Percentiles rank a stretch among this genome's conserved stretches.
phyloP scores from a whole-genome alignment of 176 grass and related monocot species.

The Puya raimondii region DNA sequence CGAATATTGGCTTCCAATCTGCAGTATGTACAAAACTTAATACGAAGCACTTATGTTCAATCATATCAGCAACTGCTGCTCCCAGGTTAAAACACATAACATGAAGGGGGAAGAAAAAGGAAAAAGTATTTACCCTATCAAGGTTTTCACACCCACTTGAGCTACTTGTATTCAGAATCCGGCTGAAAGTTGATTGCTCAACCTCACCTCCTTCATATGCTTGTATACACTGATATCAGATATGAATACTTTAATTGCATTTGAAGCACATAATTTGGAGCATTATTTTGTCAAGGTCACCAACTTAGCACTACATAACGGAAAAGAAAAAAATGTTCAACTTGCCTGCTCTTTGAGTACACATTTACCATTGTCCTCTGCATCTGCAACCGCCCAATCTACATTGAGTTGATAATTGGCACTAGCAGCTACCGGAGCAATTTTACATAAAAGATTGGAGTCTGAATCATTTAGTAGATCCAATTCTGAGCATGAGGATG shows the following conservation, averaged over 20 bases:
- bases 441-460: constrained; percentile 28
- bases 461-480: constrained; percentile 38
- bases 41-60: not conserved
- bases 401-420: constrained; percentile 27
- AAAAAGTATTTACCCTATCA: constrained; percentile 37
- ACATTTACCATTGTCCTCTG: constrained; percentile 31
- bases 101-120: no score
- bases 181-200: constrained; percentile 31
- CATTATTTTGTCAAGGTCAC: not conserved
- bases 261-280: not conserved
- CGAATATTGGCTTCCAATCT: constrained; percentile 45
- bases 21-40: constrained; percentile 20
- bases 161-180: constrained; percentile 18
- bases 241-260: not conserved
- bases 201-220: constrained; percentile 43
- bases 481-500: constrained; percentile 43
- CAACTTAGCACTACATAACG: constrained; percentile 3
- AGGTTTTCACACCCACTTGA: constrained; percentile 13
- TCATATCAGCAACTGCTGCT: not conserved
- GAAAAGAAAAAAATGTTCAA: constrained; percentile 1
- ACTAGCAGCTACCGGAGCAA: constrained; percentile 24
- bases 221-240: constrained; percentile 25
- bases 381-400: constrained; percentile 1
- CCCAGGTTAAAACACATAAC: no score
- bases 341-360: constrained; percentile 43